Evolutionary conservation across 2,329 filamentous ascomycete genomes (phyloP).

Genomic region (Simplicillium aogashimaense): DNA sequence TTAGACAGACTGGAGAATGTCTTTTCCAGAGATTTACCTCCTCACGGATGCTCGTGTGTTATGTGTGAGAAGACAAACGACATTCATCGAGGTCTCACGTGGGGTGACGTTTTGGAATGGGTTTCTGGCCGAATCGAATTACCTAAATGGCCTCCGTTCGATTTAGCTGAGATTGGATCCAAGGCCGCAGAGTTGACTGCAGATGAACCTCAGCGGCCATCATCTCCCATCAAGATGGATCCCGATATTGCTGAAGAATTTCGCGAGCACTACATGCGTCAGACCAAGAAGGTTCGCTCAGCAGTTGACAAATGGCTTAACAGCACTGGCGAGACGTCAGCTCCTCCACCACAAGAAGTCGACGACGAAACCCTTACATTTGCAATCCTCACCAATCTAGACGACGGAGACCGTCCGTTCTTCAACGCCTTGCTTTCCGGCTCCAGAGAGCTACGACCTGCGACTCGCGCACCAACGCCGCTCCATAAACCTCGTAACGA

Average conservation of each 20-base stretch:
- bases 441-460: conserved; percentile 44
- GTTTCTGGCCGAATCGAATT: conserved; percentile 82
- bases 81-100: conserved; percentile 67
- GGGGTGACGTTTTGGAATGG: conserved; percentile 91
- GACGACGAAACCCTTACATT: conserved; percentile 92
- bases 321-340: conserved; percentile 63
- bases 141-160: conserved; percentile 82
- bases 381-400: conserved; percentile 82
- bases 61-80: conserved; percentile 62
- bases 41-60: conserved; percentile 74
- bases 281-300: conserved; percentile 86
- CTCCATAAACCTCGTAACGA: conserved; percentile 56
- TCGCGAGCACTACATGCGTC: conserved; percentile 80
- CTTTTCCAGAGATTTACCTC: conserved; percentile 84
- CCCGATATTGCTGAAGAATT: conserved; percentile 93
- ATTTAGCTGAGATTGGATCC: conserved; percentile 51
- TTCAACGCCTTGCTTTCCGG: conserved; percentile 73
- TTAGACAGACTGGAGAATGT: conserved; percentile 89
- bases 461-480: conserved; percentile 59
- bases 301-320: conserved; percentile 86
- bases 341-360: conserved; percentile 73
- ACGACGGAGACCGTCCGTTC: conserved; percentile 62
- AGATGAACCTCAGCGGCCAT: conserved; percentile 45
- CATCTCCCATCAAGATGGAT: conserved; percentile 66
- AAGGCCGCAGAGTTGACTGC: conserved; percentile 53